These are phyloP conservation scores for Trebouxia sp. DNA, from an alignment of 139 green algal genomes.

Conservation along the genomic window DNA sequence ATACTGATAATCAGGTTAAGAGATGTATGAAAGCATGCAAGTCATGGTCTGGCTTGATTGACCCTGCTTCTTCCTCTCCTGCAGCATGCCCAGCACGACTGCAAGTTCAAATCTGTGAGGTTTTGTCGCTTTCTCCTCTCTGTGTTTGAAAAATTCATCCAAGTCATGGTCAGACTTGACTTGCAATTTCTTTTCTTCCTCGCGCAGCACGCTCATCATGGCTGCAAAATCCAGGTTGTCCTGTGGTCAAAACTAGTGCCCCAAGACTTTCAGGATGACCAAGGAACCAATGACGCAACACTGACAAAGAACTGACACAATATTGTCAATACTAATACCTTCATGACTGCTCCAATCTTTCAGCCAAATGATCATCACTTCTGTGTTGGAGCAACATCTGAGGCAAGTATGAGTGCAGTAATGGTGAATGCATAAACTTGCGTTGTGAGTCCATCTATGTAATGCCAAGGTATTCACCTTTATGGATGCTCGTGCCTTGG, in stretches of 20 bases:
- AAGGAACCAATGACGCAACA: neutral
- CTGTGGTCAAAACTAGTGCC: no score
- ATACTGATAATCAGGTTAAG: neutral
- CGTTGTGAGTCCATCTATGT: no score
- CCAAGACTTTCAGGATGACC: no score
- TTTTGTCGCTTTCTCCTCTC: no score
- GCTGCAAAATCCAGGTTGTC: slow-evolving; percentile 22
- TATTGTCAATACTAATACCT: neutral
- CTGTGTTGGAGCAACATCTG: neutral
- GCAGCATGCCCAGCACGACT: no score
- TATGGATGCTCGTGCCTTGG: slow-evolving; percentile 19
- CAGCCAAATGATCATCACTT: neutral
- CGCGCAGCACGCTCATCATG: slow-evolving; percentile 28
- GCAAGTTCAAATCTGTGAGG: no score
- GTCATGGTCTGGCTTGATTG: neutral
- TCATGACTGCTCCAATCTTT: neutral
- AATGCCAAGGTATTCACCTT: neutral
- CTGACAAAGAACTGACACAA: neutral
- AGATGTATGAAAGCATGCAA: slow-evolving; percentile 28
- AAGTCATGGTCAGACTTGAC: slow-evolving; percentile 32
- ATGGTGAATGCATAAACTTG: no score
- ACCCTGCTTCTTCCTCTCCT: no score
- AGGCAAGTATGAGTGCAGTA: no score
- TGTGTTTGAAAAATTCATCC: no score
- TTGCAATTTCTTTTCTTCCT: slow-evolving; percentile 29